Evolutionary conservation across 331 rosid genomes (phyloP), one percentile per base, ranked within the genome.

Genomic region (Acacia concinna): DNA sequence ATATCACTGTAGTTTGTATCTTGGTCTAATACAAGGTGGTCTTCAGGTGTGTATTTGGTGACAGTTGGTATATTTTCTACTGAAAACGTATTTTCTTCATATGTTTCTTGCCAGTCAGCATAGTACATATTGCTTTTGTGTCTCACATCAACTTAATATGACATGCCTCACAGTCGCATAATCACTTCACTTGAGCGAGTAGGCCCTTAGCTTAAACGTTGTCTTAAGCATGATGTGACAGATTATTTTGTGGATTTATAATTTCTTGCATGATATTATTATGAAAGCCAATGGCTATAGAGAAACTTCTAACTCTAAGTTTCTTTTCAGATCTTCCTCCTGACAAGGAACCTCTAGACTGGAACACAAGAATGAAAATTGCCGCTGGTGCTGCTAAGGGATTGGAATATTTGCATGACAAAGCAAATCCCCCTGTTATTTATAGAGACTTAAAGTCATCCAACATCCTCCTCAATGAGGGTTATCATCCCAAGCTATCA

Each of bases 361-460:
- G 99, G 99, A 95, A 90, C 83, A 93, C 96, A 59, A 88, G 99
- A 88, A 95, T 95, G 99, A 95, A 95, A 87, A 95, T 95, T 57
- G 99, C 99, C 1, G 99, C 99, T 47, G 99, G 99, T 81, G 99
- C 99, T 25, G 99, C 99, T 1, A 93, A 95, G 86, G 99, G 99
- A 49, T 91, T 95, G 91, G 99, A 95, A 82, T 95, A 95, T 84
- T 84, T 95, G 83, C 99, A 95, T 76, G 99, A 95, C 81, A 91
- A 82, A 89, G 99, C 99, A 43, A 89, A 93, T 79, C 99, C 98
- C 43, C 99, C 99, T 14, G 99, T 95, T 20, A 95, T 95, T 73
- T 95, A 95, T 76, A 85, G 99, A 84, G 99, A 95, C 85, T 89
- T 95, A 81, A 95, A 95, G 82, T 95, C 99, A 43, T 95, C 99